Conservation (phyloP, 1,284 basidiomycete species). For the Trichosporon ovoides region DNA sequence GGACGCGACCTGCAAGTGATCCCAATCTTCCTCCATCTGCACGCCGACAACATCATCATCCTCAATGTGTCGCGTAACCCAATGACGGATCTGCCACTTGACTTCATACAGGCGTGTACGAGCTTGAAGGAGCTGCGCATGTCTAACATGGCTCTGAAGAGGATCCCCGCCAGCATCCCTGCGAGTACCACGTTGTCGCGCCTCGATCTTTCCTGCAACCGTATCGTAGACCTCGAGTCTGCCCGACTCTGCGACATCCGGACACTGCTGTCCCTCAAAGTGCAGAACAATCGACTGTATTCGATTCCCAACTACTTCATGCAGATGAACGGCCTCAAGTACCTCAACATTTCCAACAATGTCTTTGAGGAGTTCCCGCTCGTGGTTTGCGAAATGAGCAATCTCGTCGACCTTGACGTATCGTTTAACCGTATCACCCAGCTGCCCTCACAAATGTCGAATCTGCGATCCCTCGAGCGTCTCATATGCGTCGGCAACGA, state of each 20-base stretch:
- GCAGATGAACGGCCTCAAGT: slow-evolving; percentile 64
- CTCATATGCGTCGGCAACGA: slow-evolving; percentile 87
- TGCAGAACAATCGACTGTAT: slow-evolving; percentile 90
- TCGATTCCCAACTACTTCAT: slow-evolving; percentile 81
- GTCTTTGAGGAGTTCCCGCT: slow-evolving; percentile 77
- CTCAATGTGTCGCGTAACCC: slow-evolving; percentile 92
- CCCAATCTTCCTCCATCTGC: slow-evolving; percentile 80
- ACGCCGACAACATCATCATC: slow-evolving; percentile 77
- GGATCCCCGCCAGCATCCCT: slow-evolving; percentile 78
- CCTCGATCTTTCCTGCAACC: slow-evolving; percentile 88
- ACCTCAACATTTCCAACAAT: slow-evolving; percentile 95
- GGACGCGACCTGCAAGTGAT: slow-evolving; percentile 81
- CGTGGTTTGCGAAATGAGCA: slow-evolving; percentile 69
- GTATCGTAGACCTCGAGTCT: slow-evolving; percentile 83
- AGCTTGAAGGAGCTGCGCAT: slow-evolving; percentile 79
- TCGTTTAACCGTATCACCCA: slow-evolving; percentile 88
- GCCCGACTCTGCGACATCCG: slow-evolving; percentile 73
- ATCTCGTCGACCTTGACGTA: slow-evolving; percentile 79
- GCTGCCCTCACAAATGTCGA: slow-evolving; percentile 74
- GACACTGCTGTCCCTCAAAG: slow-evolving; percentile 66
- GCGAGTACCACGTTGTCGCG: slow-evolving; percentile 70
- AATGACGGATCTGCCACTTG: slow-evolving; percentile 90
- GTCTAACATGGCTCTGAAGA: slow-evolving; percentile 91
- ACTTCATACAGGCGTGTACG: slow-evolving; percentile 89
- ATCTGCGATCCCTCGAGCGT: slow-evolving; percentile 63